Conservation (phyloP, 2,329 filamentous ascomycete genomes). For the Aspergillus proliferans region DNA sequence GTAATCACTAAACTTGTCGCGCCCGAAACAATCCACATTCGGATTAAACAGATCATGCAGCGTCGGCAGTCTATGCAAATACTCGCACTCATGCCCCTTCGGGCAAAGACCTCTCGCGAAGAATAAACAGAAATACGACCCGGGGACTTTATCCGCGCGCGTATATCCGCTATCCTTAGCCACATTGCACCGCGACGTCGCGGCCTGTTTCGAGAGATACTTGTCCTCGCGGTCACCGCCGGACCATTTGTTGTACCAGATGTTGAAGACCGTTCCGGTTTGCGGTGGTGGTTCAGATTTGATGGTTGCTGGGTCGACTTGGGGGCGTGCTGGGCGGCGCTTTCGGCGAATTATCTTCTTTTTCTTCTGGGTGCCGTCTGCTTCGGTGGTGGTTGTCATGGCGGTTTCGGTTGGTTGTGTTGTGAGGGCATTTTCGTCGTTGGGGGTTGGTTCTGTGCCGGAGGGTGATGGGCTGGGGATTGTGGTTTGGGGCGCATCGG, state of each 20-base stretch:
- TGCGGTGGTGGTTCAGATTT: constrained; percentile 81
- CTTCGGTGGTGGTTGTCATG: constrained; percentile 7
- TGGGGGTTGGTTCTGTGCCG: constrained; percentile 35
- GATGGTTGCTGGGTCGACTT: constrained; percentile 79
- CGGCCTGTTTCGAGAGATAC: constrained; percentile 73
- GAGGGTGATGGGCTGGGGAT: constrained; percentile 45
- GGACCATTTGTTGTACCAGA: constrained; percentile 98
- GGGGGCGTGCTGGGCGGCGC: constrained; percentile 78
- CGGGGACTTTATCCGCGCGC: constrained; percentile 66
- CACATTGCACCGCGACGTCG: constrained; percentile 81
- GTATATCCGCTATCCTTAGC: constrained; percentile 74
- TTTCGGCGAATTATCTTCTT: constrained; percentile 93
- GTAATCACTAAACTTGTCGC: constrained; percentile 90
- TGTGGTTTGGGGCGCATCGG: constrained; percentile 38
- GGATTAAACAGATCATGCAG: constrained; percentile 87
- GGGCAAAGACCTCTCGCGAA: constrained; percentile 69
- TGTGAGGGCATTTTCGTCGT: constrained; percentile 15
- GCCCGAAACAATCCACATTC: constrained; percentile 90
- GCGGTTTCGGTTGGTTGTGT: constrained; percentile 12
- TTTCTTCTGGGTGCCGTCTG: constrained; percentile 47
- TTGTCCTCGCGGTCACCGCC: constrained; percentile 93
- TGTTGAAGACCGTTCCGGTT: constrained; percentile 94
- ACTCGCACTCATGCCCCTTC: constrained; percentile 87
- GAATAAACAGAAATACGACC: constrained; percentile 87
- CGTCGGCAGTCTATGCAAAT: constrained; percentile 80